phyloP scores from a whole-genome alignment of 495 filamentous ascomycete genomes.

The Aspergillus nanangensis region DNA sequence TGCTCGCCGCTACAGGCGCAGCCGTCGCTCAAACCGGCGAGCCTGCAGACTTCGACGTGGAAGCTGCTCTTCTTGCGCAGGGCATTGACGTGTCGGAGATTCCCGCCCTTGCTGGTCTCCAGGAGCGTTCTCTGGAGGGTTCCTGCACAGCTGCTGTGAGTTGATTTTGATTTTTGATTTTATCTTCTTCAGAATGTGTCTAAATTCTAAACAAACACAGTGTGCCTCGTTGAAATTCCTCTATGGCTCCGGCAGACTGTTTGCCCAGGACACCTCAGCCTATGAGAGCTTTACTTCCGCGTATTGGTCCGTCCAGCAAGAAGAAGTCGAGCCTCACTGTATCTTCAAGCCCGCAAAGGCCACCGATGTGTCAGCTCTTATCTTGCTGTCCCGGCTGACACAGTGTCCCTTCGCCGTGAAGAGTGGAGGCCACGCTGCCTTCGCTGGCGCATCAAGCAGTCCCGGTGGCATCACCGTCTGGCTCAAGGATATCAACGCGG shows the following conservation, averaged over 20 bases:
- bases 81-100: conserved; percentile 14
- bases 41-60: conserved; percentile 11
- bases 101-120: conserved; percentile 7
- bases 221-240: conserved; percentile 12
- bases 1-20: background rate
- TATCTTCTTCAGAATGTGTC: no score
- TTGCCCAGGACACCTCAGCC: conserved; percentile 1
- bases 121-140: conserved; percentile 7
- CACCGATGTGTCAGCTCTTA: conserved; percentile 16
- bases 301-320: conserved; percentile 48
- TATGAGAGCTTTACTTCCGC: conserved; percentile 19
- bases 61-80: conserved; percentile 7
- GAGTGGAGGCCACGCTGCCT: conserved; percentile 39
- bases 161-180: background rate
- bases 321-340: conserved; percentile 22
- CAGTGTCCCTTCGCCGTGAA: conserved; percentile 37
- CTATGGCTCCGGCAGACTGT: conserved; percentile 10
- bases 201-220: no score
- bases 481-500: background rate
- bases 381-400: conserved; percentile 17
- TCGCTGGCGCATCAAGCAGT: conserved; percentile 22
- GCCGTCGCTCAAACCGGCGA: conserved; percentile 3
- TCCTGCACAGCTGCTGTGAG: background rate
- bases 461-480: conserved; percentile 25
- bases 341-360: conserved; percentile 19